Base-by-base conservation (phyloP, 495 filamentous ascomycete species). In the Aspergillus panamensis region DNA sequence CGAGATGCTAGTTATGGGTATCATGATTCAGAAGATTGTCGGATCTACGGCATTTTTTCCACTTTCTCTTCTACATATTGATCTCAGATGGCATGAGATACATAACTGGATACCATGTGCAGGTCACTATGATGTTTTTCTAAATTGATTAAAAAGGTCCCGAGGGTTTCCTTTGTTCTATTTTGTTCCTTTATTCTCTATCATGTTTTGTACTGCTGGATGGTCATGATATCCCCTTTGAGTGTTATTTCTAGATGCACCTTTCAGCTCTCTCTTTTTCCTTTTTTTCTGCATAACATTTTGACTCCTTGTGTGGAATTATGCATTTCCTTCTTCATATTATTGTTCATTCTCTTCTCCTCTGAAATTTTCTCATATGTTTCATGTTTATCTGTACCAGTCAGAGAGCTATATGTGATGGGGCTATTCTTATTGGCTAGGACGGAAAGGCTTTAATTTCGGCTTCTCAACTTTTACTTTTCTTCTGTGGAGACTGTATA, bases 191-290 rank as follows among this genome's bases (percentile, higher is more conserved):
- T 40, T 56, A 25, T 60, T 35, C 3, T 17, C 59, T 56, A 10
- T 40, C 40, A 19, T n/a, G n/a, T 13, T 49, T 16, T 33, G 31
- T 19, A 30, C 47, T 42, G 14, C n/a, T 54, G 59, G 25, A 61
- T 58, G 56, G 60, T 60, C 40, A 63, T 61, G 60, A 66, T 66
- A 66, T 66, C 63, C 63, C 59, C 35, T 48, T 48, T 43, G 35
- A 59, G 62, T 48, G 42, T 44, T 16, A 56, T 42, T 43, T 52
- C 54, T 57, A 59, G 45, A 55, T 53, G 58, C 47, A 50, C 64
- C 64, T 25, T 62, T 64, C 63, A 62, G 64, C 59, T 69, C 69
- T 62, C 55, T 57, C 60, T 64, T 31, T 59, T 25, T 25, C 5
- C 25, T 5, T 5, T 25, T 25, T 25, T 5, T 25, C 5, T 25